These are phyloP conservation scores for Pseudocercospora ulei DNA, from an alignment of 2,329 filamentous ascomycete species.

Conservation along the genomic window DNA sequence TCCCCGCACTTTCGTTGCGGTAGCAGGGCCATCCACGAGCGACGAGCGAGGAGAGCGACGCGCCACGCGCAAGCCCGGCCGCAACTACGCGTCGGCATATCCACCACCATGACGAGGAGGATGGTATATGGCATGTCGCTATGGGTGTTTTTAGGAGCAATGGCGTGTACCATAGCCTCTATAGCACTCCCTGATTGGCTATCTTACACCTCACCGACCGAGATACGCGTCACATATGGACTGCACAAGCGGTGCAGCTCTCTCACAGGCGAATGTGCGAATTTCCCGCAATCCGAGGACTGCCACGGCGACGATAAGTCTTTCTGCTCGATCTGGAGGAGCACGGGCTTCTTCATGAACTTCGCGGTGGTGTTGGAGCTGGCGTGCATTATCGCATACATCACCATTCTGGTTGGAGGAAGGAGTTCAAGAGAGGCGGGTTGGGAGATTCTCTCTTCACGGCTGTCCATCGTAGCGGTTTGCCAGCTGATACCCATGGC, in stretches of 20 bases:
- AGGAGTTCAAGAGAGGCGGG: slow-evolving; percentile 70
- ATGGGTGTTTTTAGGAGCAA: slow-evolving; percentile 47
- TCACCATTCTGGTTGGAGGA: slow-evolving; percentile 66
- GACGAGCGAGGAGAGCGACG: no score
- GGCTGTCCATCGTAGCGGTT: slow-evolving; percentile 57
- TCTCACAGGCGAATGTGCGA: slow-evolving; percentile 52
- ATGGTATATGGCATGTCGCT: slow-evolving; percentile 44
- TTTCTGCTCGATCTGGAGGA: slow-evolving; percentile 90
- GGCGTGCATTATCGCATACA: slow-evolving; percentile 67
- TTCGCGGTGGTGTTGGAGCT: slow-evolving; percentile 75
- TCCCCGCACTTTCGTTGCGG: no score
- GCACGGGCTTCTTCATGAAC: slow-evolving; percentile 75
- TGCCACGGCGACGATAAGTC: slow-evolving; percentile 57
- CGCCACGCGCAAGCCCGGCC: no score
- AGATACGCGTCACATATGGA: slow-evolving; percentile 58
- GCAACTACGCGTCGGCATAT: no score
- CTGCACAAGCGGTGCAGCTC: slow-evolving; percentile 73
- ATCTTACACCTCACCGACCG: slow-evolving; percentile 38
- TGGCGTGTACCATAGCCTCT: slow-evolving; percentile 59
- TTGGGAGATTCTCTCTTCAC: slow-evolving; percentile 63
- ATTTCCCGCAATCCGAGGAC: slow-evolving; percentile 59
- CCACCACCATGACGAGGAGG: slow-evolving; percentile 41
- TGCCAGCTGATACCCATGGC: slow-evolving; percentile 68
- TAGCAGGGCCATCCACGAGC: no score
- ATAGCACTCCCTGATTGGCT: slow-evolving; percentile 65